Conservation (phyloP, 1,284 basidiomycete genomes). For the Ganoderma lucidum region DNA sequence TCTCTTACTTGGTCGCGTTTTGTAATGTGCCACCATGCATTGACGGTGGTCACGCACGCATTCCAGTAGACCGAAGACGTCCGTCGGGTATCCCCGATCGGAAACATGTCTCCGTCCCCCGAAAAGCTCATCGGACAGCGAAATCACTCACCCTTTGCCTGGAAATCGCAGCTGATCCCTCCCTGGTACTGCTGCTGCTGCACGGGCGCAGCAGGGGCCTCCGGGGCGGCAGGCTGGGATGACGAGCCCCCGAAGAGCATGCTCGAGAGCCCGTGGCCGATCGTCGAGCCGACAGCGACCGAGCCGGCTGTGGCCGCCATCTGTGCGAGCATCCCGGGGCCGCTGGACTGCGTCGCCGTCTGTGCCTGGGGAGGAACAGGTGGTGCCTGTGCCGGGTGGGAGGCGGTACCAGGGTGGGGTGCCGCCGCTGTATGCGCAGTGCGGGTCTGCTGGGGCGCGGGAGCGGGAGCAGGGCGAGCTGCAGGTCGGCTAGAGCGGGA, state of each 20-base stretch:
- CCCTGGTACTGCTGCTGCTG: constrained; percentile 54
- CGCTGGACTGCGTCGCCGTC: constrained; percentile 38
- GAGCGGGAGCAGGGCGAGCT: constrained; percentile 49
- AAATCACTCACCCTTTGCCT: constrained; percentile 69
- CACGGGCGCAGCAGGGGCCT: constrained; percentile 50
- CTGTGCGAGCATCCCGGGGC: constrained; percentile 76
- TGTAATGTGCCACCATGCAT: background rate
- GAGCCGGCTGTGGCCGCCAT: constrained; percentile 93
- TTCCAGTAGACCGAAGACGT: background rate
- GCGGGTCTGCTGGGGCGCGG: constrained; percentile 53
- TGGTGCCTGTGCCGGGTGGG: constrained; percentile 47
- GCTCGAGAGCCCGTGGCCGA: constrained; percentile 84
- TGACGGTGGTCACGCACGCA: background rate
- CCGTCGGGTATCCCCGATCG: background rate
- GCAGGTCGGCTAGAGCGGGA: constrained; percentile 63
- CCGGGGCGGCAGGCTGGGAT: constrained; percentile 50
- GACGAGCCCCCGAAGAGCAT: constrained; percentile 83
- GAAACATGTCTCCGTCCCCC: background rate
- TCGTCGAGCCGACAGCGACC: constrained; percentile 84
- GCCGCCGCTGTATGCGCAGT: constrained; percentile 50
- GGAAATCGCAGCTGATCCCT: constrained; percentile 66
- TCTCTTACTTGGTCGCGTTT: background rate
- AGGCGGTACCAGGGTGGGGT: constrained; percentile 52
- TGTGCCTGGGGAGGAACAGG: constrained; percentile 41
- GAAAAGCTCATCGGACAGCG: constrained; percentile 6